Evolutionary conservation across 352 stramenopile species (phyloP).

Genomic region (Lagenidium giganteum): DNA sequence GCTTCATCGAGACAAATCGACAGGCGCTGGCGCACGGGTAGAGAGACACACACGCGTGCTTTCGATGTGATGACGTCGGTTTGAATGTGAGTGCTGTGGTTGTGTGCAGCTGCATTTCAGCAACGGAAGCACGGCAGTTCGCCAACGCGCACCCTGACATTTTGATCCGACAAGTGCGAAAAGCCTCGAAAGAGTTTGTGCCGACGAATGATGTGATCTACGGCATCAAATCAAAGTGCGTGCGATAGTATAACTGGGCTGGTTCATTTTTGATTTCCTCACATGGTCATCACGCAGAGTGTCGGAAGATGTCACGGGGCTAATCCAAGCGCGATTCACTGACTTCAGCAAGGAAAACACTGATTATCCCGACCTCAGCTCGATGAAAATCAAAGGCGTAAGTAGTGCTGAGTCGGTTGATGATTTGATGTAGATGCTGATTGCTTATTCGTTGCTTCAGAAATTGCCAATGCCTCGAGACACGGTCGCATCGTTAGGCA

Average conservation of each 20-base stretch:
- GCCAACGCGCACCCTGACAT: constrained; percentile 72
- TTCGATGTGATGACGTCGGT: not conserved
- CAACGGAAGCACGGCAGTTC: constrained; percentile 50
- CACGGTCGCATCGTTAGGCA: constrained; percentile 57
- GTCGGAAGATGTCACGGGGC: constrained; percentile 65
- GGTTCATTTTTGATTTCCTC: not conserved
- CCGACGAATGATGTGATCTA: constrained; percentile 53
- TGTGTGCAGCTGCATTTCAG: constrained; percentile 34
- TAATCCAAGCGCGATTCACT: constrained; percentile 68
- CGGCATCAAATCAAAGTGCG: constrained; percentile 77
- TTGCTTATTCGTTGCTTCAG: constrained; percentile 14
- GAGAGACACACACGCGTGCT: not conserved
- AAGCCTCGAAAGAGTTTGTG: too few species aligned
- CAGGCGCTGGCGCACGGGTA: constrained; percentile 56
- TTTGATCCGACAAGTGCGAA: constrained; percentile 50
- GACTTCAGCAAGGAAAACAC: constrained; percentile 58
- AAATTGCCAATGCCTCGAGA: constrained; percentile 73
- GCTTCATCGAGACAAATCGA: constrained; percentile 80
- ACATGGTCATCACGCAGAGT: constrained; percentile 28
- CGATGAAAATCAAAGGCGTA: constrained; percentile 80
- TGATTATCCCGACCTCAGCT: constrained; percentile 74
- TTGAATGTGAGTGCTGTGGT: not conserved
- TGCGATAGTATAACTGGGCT: not conserved
- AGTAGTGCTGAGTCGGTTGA: constrained; percentile 6
- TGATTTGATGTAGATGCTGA: not conserved